phyloP scores from a whole-genome alignment of 768 basidiomycete genomes.

The Tricholomella constricta region DNA sequence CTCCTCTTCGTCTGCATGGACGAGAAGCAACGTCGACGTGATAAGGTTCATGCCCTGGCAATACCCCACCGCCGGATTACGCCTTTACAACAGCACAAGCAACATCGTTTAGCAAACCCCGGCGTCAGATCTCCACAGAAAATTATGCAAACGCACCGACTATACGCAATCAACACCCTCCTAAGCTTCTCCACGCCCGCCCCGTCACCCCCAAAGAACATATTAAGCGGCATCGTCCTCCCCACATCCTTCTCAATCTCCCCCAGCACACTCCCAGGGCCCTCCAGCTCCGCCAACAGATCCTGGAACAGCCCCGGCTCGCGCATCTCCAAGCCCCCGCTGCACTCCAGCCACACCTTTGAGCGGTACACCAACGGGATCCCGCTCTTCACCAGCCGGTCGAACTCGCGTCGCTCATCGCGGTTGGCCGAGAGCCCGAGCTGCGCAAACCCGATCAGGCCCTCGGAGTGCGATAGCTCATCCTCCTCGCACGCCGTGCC shows the following conservation, averaged over 20 bases:
- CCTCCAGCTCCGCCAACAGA: constrained; percentile 58
- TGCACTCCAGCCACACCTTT: constrained; percentile 93
- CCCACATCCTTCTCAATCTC: constrained; percentile 98
- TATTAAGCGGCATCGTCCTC: constrained; percentile 88
- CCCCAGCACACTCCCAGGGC: constrained; percentile 48
- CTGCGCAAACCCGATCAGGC: constrained; percentile 89
- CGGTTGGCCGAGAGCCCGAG: constrained; percentile 77
- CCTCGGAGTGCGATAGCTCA: constrained; percentile 80
- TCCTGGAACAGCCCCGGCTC: constrained; percentile 92
- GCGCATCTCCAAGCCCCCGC: constrained; percentile 86
- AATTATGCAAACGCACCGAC: constrained; percentile 82
- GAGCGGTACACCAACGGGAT: constrained; percentile 88
- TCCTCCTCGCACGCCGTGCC: constrained; percentile 66
- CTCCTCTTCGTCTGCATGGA: constrained; percentile 94
- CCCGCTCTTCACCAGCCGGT: constrained; percentile 77
- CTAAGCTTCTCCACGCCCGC: constrained; percentile 91
- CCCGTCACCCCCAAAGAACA: constrained; percentile 97
- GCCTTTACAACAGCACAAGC: constrained; percentile 45
- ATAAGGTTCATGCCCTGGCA: constrained; percentile 97
- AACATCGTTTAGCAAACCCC: no score
- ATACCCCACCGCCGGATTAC: constrained; percentile 91
- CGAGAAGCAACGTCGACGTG: constrained; percentile 90
- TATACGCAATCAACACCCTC: constrained; percentile 88
- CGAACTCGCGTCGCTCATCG: constrained; percentile 80
- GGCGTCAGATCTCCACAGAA: no score